A percentile compares a stretch with the other conserved stretches of the same genome.
Evolutionary conservation across 352 stramenopile genomes (phyloP).

Genomic region (Pythium volutum): DNA sequence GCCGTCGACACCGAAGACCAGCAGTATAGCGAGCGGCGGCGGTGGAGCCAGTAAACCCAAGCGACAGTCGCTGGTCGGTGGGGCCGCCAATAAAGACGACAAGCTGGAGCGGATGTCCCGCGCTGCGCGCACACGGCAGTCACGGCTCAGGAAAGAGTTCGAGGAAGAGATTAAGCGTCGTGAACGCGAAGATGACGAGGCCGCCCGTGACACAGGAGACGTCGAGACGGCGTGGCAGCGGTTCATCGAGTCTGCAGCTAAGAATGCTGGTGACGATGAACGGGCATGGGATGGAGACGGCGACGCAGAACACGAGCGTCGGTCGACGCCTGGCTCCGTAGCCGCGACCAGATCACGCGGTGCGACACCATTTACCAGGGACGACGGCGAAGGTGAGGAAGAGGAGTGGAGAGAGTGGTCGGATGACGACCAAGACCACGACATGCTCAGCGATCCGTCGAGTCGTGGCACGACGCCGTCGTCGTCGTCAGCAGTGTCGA

Average conservation of each 20-base stretch:
- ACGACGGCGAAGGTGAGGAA: conserved; percentile 1
- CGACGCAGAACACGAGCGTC: too few species aligned
- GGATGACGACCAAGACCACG: conserved; percentile 10
- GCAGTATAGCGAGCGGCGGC: conserved; percentile 1
- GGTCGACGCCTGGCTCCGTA: neutral
- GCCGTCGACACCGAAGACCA: conserved; percentile 14
- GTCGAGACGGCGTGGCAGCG: conserved; percentile 57
- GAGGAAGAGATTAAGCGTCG: conserved; percentile 19
- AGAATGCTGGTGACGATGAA: conserved; percentile 13
- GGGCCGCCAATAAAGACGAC: conserved; percentile 7
- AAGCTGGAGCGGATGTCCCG: conserved; percentile 5
- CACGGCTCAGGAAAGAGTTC: conserved; percentile 16
- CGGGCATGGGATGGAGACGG: neutral
- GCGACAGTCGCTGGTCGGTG: neutral
- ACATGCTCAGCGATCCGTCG: neutral
- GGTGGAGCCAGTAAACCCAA: conserved; percentile 9
- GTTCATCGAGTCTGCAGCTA: conserved; percentile 44
- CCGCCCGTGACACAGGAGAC: conserved; percentile 42
- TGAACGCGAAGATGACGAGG: conserved; percentile 39
- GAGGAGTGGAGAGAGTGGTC: conserved; percentile 20
- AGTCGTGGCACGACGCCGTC: conserved; percentile 12
- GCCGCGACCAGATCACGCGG: neutral
- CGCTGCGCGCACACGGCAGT: conserved; percentile 11
- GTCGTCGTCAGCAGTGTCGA: conserved; percentile 9
- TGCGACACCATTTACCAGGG: conserved; percentile 16